Evolutionary conservation across 176 grass and related monocot genomes (phyloP).

Genomic region (Raddia guianensis): DNA sequence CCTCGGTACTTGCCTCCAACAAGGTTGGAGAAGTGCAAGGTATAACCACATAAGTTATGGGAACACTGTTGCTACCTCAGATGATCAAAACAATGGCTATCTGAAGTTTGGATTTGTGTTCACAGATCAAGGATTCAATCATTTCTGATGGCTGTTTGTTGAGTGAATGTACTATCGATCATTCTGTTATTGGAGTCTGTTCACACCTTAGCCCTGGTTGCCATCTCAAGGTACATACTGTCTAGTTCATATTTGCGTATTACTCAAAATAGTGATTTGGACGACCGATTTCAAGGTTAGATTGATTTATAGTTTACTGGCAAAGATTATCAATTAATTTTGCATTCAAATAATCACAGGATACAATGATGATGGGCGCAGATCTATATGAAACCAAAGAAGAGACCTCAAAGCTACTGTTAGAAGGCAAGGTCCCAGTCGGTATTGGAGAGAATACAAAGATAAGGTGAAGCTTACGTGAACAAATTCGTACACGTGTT

Average conservation of each 20-base stretch:
- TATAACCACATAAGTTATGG: constrained; percentile 41
- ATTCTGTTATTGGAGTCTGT: constrained; percentile 62
- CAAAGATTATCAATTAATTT: not conserved
- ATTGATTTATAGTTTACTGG: not conserved
- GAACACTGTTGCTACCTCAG: not conserved
- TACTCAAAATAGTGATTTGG: not conserved
- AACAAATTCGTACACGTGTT: not conserved
- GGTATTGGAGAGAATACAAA: constrained; percentile 74
- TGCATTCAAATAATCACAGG: constrained; percentile 42
- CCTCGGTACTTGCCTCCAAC: constrained; percentile 67
- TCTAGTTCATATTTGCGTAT: constrained; percentile 10
- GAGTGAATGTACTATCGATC: constrained; percentile 57
- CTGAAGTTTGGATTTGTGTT: not conserved
- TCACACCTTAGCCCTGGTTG: constrained; percentile 54
- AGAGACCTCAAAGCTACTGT: constrained; percentile 50
- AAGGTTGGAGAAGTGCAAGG: constrained; percentile 67
- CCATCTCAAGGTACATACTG: constrained; percentile 55
- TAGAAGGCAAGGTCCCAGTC: constrained; percentile 58
- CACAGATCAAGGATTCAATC: constrained; percentile 54
- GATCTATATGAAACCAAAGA: constrained; percentile 66
- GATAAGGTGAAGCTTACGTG: constrained; percentile 52
- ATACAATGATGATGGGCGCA: constrained; percentile 84
- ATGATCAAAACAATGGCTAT: constrained; percentile 5
- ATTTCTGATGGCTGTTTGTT: constrained; percentile 81
- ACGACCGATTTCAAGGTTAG: not conserved